Evolutionary conservation across 257 asterid species (phyloP).

Genomic region (Solanum virginianum): DNA sequence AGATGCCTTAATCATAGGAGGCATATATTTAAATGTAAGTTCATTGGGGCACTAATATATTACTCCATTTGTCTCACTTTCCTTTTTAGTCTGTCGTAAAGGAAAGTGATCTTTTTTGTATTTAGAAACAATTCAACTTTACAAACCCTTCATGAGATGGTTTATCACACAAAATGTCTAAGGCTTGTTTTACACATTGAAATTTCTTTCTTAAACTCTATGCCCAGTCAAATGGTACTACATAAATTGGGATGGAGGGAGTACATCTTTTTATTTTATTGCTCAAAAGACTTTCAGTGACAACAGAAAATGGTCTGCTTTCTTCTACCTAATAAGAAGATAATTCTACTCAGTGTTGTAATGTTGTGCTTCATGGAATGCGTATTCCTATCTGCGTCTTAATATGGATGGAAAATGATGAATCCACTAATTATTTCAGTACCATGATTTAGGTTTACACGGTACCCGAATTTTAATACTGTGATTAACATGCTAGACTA

Average conservation of each 20-base stretch:
- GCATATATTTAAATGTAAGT: not conserved
- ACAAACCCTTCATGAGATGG: not conserved
- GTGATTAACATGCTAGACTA: not conserved
- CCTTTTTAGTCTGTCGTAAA: not conserved
- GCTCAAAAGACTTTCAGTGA: not conserved
- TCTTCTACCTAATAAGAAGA: not conserved
- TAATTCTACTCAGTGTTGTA: not conserved
- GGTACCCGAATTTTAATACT: not conserved
- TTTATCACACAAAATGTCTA: not conserved
- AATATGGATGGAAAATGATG: not conserved
- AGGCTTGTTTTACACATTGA: not conserved
- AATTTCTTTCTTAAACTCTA: not conserved
- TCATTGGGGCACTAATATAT: not conserved
- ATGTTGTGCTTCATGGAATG: not conserved
- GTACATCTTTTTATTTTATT: not conserved
- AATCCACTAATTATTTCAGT: not conserved
- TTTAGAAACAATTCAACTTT: not conserved
- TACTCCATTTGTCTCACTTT: not conserved
- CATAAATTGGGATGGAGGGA: not conserved
- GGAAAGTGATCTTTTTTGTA: not conserved
- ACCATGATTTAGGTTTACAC: not conserved
- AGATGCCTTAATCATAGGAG: not conserved
- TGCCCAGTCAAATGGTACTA: not conserved
- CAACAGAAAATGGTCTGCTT: not conserved
- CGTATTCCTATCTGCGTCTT: not conserved